A percentile compares a stretch with the other conserved stretches of the same genome.
These are phyloP conservation scores for Penicillium diatomitis DNA, from an alignment of 495 filamentous ascomycete species.

Conservation along the genomic window DNA sequence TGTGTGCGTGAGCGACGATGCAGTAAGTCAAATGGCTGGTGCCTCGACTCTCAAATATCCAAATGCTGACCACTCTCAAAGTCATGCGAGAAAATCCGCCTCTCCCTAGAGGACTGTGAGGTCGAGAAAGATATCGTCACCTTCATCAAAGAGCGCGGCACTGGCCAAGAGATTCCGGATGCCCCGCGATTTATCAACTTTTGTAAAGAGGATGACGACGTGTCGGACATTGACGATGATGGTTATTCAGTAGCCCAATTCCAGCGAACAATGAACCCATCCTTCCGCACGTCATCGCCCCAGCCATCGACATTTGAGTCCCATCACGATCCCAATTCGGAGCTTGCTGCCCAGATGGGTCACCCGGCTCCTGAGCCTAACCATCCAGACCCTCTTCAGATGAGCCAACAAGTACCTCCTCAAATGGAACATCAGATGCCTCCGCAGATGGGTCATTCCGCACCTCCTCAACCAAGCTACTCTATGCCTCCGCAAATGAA, in stretches of 20 bases:
- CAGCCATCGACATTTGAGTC: slow-evolving; percentile 81
- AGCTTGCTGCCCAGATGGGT: slow-evolving; percentile 53
- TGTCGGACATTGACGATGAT: slow-evolving; percentile 76
- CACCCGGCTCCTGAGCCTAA: slow-evolving; percentile 34
- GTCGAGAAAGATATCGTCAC: slow-evolving; percentile 87
- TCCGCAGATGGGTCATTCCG: slow-evolving; percentile 17
- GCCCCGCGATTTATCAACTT: slow-evolving; percentile 98
- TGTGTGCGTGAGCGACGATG: slow-evolving; percentile 98
- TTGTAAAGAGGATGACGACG: slow-evolving; percentile 82
- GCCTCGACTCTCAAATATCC: neutral
- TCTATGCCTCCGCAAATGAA: slow-evolving; percentile 18
- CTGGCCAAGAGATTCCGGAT: slow-evolving; percentile 95
- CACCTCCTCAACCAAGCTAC: neutral
- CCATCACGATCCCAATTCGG: slow-evolving; percentile 72
- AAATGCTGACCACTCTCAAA: slow-evolving; percentile 22
- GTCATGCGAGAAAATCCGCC: slow-evolving; percentile 93
- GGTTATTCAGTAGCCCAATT: slow-evolving; percentile 92
- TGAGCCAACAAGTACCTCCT: no score
- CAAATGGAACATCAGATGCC: neutral
- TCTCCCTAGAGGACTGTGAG: slow-evolving; percentile 90
- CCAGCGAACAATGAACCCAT: slow-evolving; percentile 87
- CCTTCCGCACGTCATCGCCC: slow-evolving; percentile 86
- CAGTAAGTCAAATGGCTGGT: slow-evolving; percentile 36
- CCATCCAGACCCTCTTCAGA: no score
- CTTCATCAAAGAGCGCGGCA: slow-evolving; percentile 86